Conservation (phyloP, 2,329 filamentous ascomycete species). For the Verticillium isaacii region DNA sequence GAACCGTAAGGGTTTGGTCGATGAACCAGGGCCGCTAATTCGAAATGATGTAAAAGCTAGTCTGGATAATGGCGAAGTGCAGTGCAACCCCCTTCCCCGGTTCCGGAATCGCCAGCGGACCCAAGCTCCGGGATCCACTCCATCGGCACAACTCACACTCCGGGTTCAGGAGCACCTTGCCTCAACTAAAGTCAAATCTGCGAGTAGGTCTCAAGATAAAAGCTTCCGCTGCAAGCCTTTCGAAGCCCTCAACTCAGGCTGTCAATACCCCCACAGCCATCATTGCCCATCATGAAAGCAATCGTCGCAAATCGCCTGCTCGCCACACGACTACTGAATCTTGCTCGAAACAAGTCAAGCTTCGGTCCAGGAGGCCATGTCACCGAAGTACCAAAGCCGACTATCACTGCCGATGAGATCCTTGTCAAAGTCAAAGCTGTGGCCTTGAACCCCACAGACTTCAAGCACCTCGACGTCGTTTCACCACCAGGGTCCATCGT, state of each 20-base stretch:
- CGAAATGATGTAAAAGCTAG: too few species aligned
- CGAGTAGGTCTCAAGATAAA: too few species aligned
- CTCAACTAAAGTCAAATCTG: background rate
- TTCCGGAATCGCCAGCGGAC: background rate
- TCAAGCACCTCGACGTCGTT: slow-evolving; percentile 23
- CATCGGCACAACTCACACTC: background rate
- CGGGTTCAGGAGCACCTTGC: background rate
- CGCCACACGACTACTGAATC: slow-evolving; percentile 1
- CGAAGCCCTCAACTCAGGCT: too few species aligned
- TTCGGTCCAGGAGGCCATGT: background rate
- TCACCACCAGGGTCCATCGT: slow-evolving; percentile 15
- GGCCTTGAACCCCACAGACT: slow-evolving; percentile 31
- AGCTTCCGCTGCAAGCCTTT: too few species aligned
- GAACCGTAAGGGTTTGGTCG: too few species aligned
- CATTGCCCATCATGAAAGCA: slow-evolving; percentile 10
- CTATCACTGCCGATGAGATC: slow-evolving; percentile 12
- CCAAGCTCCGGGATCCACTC: background rate
- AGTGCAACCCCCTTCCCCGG: background rate
- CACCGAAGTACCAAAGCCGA: background rate
- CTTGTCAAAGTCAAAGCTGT: slow-evolving; percentile 29
- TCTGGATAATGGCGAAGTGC: too few species aligned
- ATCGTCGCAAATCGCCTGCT: slow-evolving; percentile 9
- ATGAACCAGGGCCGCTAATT: too few species aligned
- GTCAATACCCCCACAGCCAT: background rate
- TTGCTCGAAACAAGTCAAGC: slow-evolving; percentile 16